These are phyloP conservation scores for Pleoardoris graminearum DNA, from an alignment of 2,329 filamentous ascomycete genomes.

Conservation along the genomic window DNA sequence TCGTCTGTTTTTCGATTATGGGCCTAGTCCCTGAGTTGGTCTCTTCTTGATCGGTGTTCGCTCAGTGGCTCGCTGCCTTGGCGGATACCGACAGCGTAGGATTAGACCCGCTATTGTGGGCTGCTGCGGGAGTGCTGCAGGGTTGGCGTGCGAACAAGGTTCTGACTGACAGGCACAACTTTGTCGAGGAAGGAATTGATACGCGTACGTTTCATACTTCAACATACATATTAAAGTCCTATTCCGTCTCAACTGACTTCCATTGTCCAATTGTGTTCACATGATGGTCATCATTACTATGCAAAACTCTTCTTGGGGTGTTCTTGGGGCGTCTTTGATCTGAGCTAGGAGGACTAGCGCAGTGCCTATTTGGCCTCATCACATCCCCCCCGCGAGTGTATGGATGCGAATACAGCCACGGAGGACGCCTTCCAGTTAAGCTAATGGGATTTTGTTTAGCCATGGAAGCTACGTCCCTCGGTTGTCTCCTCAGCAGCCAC, in stretches of 20 bases:
- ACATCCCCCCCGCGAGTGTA: not conserved
- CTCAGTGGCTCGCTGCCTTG: not conserved
- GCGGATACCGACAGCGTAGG: conserved; percentile 2
- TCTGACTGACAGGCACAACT: not conserved
- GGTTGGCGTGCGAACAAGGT: not conserved
- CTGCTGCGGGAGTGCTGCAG: conserved; percentile 3
- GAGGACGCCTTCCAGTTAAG: not conserved
- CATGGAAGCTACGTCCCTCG: too few relatives aligned
- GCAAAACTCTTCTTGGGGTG: not conserved
- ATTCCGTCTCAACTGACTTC: not conserved
- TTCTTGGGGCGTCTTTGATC: not conserved
- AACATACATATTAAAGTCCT: not conserved
- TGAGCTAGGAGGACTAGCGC: not conserved
- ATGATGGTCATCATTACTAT: too few relatives aligned
- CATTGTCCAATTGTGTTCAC: not conserved
- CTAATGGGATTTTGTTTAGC: not conserved
- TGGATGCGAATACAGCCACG: not conserved
- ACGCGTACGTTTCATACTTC: not conserved
- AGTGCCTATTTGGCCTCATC: not conserved
- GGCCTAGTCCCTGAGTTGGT: conserved; percentile 1
- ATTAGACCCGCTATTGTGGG: not conserved
- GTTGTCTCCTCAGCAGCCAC: too few relatives aligned
- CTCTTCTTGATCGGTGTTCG: not conserved
- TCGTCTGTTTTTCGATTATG: not conserved
- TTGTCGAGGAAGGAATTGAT: too few relatives aligned